These are phyloP conservation scores for Oryza coarctata DNA, from an alignment of 176 grass and related monocot genomes.

Conservation along the genomic window DNA sequence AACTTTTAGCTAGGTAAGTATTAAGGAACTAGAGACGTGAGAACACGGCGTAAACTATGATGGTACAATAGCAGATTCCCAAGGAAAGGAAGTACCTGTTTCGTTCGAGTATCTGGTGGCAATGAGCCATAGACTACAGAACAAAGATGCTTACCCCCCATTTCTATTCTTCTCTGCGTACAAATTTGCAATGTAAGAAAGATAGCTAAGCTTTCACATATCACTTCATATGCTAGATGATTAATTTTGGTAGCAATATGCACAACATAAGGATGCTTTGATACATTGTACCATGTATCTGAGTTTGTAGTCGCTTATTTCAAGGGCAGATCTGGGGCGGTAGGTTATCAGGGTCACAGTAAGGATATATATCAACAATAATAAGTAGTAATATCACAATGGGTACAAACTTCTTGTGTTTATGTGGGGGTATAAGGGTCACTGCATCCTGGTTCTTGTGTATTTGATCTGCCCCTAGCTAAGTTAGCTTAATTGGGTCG, in stretches of 20 bases:
- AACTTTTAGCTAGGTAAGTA: background rate
- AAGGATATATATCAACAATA: conserved; percentile 6
- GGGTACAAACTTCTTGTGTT: background rate
- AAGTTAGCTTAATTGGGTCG: background rate
- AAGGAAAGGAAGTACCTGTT: conserved; percentile 60
- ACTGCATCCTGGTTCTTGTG: no score
- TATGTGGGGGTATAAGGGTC: background rate
- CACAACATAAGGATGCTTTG: background rate
- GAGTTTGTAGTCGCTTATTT: background rate
- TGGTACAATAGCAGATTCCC: conserved; percentile 12
- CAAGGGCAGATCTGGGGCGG: background rate
- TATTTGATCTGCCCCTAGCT: background rate
- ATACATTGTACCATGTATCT: background rate
- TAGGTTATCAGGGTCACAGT: background rate
- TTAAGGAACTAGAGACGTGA: background rate
- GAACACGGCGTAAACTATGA: conserved; percentile 2
- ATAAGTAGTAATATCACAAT: background rate
- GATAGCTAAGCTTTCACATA: conserved; percentile 22
- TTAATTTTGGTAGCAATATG: background rate
- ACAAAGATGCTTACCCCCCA: conserved; percentile 78
- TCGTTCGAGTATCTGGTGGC: conserved; percentile 94
- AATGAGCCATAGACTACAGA: conserved; percentile 98
- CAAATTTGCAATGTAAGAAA: conserved; percentile 30
- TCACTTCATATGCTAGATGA: background rate
- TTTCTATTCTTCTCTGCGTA: conserved; percentile 86